Conservation (phyloP, 75 land plant species). For the Adiantum capillusveneris region DNA sequence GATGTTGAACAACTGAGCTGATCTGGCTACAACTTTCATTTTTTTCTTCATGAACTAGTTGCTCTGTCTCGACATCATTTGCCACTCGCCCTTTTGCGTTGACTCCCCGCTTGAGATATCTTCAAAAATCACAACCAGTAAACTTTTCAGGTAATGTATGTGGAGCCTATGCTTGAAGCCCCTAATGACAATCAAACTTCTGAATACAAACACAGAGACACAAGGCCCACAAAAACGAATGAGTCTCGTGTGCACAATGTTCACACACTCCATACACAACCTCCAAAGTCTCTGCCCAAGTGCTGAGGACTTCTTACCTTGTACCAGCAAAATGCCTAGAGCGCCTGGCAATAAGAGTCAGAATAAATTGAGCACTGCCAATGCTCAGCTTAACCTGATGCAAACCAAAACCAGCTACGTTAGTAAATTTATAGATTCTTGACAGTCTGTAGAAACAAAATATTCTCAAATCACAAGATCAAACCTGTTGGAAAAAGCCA, state of each 20-base stretch:
- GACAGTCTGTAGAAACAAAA: no score
- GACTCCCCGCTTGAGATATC: slow-evolving; percentile 74
- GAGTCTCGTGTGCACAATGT: no score
- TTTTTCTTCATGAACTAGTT: slow-evolving; percentile 59
- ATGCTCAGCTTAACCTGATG: neutral
- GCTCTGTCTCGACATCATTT: slow-evolving; percentile 91
- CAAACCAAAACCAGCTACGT: neutral
- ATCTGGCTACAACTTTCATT: slow-evolving; percentile 36
- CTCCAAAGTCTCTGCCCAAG: no score
- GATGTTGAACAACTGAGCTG: slow-evolving; percentile 68
- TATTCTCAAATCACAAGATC: neutral
- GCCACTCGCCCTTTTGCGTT: slow-evolving; percentile 77
- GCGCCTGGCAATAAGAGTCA: slow-evolving; percentile 75
- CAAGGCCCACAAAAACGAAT: no score
- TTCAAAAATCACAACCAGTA: no score
- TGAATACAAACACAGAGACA: no score
- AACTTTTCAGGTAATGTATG: no score
- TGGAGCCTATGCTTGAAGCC: no score
- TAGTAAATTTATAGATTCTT: no score
- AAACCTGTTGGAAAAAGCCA: slow-evolving; percentile 82
- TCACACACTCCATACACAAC: no score
- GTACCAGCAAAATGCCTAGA: slow-evolving; percentile 93
- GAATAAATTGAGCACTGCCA: slow-evolving; percentile 20
- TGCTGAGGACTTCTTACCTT: slow-evolving; percentile 38
- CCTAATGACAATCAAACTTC: no score